phyloP scores from a whole-genome alignment of 306 rosid genomes.

The Hippophae tibetana region DNA sequence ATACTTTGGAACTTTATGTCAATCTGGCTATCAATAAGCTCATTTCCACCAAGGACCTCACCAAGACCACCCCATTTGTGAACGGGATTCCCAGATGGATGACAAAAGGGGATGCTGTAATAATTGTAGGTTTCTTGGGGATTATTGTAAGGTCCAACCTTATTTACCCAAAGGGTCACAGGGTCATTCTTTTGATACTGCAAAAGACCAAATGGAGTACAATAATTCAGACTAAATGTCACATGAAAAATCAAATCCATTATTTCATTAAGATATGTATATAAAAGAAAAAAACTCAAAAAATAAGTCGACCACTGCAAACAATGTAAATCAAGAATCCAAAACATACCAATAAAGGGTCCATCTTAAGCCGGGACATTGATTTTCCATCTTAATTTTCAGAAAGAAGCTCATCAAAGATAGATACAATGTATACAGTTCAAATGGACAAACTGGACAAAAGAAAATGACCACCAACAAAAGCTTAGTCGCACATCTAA shows the following conservation, averaged over 20 bases:
- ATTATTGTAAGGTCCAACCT: conserved; percentile 96
- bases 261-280: not conserved
- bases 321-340: too few relatives aligned
- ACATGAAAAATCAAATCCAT: not conserved
- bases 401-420: too few relatives aligned
- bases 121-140: conserved; percentile 98
- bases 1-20: conserved; percentile 67
- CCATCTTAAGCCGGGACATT: too few relatives aligned
- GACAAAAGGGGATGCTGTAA: conserved; percentile 90
- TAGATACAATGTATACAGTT: too few relatives aligned
- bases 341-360: too few relatives aligned
- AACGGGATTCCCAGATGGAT: conserved; percentile 40
- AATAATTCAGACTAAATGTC: not conserved
- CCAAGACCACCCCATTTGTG: conserved; percentile 99
- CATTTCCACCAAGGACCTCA: conserved; percentile 96
- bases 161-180: conserved; percentile 92
- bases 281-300: too few relatives aligned
- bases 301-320: too few relatives aligned
- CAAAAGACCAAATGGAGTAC: conserved; percentile 14
- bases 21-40: conserved; percentile 81
- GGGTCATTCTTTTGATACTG: conserved; percentile 63
- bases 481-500: too few relatives aligned
- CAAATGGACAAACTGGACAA: too few relatives aligned
- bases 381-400: too few relatives aligned
- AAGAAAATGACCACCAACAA: too few relatives aligned